Conservation (phyloP, 129 eudicot genomes). For the Gnaphalium uliginosum region DNA sequence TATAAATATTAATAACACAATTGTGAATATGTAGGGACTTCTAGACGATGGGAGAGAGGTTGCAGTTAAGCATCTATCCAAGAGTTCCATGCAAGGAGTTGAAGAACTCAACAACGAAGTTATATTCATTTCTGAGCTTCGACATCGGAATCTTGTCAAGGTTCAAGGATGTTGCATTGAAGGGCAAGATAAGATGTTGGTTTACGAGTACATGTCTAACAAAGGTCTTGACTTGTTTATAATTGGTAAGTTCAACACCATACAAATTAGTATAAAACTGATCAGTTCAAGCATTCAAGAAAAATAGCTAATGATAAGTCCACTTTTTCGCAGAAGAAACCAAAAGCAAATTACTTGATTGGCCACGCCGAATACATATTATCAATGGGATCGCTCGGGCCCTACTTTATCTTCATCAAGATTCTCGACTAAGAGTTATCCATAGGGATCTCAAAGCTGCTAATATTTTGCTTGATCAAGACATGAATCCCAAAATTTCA, state of each 20-base stretch:
- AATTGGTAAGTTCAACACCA: conserved; percentile 36
- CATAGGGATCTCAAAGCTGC: conserved; percentile 57
- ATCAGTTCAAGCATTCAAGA: not conserved
- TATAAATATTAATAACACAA: not conserved
- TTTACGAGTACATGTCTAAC: too few species aligned
- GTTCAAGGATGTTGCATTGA: conserved; percentile 57
- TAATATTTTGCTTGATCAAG: conserved; percentile 47
- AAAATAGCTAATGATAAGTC: not conserved
- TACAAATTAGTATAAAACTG: too few species aligned
- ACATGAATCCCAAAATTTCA: conserved; percentile 54
- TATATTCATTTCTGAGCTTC: conserved; percentile 13
- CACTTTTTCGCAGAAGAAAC: conserved; percentile 26
- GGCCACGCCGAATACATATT: conserved; percentile 47
- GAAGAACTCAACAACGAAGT: conserved; percentile 35
- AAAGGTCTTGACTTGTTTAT: conserved; percentile 52
- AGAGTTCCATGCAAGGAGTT: conserved; percentile 2
- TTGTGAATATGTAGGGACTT: conserved; percentile 41
- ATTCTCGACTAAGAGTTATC: conserved; percentile 46
- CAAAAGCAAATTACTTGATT: conserved; percentile 26
- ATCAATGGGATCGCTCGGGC: conserved; percentile 53
- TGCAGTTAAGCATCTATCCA: conserved; percentile 55
- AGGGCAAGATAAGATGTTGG: conserved; percentile 51
- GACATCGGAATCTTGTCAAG: conserved; percentile 47
- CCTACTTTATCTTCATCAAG: conserved; percentile 54
- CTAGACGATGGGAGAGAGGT: conserved; percentile 50